Conservation (phyloP, 805 yeast species). For the Kazachstania psychrophila region DNA sequence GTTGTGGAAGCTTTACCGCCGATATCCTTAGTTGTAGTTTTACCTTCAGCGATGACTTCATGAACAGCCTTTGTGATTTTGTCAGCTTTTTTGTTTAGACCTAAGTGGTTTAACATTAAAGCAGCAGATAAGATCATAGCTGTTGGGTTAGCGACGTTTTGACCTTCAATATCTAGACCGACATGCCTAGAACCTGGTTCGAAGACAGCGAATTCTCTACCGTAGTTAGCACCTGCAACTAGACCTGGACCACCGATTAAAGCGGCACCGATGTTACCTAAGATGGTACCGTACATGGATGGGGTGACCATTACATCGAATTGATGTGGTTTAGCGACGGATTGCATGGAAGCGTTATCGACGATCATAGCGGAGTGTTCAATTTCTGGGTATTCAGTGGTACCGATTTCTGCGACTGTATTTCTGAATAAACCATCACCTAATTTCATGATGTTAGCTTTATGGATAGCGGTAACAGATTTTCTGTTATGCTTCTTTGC, state of each 20-base stretch:
- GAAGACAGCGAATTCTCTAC: slow-evolving; percentile 94
- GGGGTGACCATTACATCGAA: slow-evolving; percentile 97
- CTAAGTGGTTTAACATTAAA: slow-evolving; percentile 91
- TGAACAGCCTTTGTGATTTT: slow-evolving; percentile 83
- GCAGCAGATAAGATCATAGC: slow-evolving; percentile 90
- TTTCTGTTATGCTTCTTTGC: slow-evolving; percentile 88
- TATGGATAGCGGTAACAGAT: slow-evolving; percentile 92
- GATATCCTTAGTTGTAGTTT: slow-evolving; percentile 75
- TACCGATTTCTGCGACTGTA: slow-evolving; percentile 81
- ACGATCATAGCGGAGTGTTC: slow-evolving; percentile 88
- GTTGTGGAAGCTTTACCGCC: slow-evolving; percentile 87
- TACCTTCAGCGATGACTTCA: slow-evolving; percentile 83
- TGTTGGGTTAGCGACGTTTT: slow-evolving; percentile 94
- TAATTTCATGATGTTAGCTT: slow-evolving; percentile 97
- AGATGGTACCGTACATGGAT: slow-evolving; percentile 93
- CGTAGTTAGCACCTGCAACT: slow-evolving; percentile 97
- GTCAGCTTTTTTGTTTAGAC: slow-evolving; percentile 76
- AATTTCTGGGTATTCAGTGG: slow-evolving; percentile 75
- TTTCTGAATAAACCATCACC: slow-evolving; percentile 97
- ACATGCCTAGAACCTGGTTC: slow-evolving; percentile 99
- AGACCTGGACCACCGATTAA: slow-evolving; percentile 95
- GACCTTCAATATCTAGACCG: slow-evolving; percentile 91
- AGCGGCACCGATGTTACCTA: slow-evolving; percentile 95
- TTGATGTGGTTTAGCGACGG: slow-evolving; percentile 96
- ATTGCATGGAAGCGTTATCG: slow-evolving; percentile 99